Evolutionary conservation across 2,329 filamentous ascomycete species (phyloP).

Genomic region (Claviceps purpurea): DNA sequence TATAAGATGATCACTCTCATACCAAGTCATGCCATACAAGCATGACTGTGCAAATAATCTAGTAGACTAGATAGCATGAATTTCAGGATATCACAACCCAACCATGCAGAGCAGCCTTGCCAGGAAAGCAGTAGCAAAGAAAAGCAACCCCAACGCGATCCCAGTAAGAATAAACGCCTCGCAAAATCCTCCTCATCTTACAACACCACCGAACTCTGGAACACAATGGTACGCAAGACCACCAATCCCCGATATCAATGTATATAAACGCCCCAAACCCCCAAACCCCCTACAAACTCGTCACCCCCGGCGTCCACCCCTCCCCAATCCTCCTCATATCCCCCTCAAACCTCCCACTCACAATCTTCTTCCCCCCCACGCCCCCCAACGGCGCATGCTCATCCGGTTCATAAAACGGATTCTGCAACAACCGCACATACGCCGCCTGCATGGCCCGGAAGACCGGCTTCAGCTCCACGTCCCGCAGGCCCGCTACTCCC

Average conservation of each 20-base stretch:
- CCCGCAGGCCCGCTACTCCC: conserved; percentile 50
- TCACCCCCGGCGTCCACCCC: conserved; percentile 64
- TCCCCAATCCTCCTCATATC: conserved; percentile 82
- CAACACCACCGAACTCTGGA: background rate
- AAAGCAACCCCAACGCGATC: background rate
- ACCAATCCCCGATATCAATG: background rate
- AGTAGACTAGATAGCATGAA: background rate
- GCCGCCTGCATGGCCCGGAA: conserved; percentile 89
- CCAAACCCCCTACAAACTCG: conserved; percentile 32
- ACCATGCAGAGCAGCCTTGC: background rate
- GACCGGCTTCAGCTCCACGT: conserved; percentile 79
- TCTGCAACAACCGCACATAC: conserved; percentile 78
- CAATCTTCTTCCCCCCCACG: conserved; percentile 54
- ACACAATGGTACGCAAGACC: background rate
- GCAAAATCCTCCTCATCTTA: background rate
- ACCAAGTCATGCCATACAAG: background rate
- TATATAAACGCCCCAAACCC: background rate
- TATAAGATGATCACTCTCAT: background rate
- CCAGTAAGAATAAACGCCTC: background rate
- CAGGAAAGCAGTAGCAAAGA: background rate
- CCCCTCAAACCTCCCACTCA: conserved; percentile 63
- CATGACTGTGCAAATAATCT: background rate
- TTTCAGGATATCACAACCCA: background rate
- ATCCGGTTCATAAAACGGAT: conserved; percentile 89
- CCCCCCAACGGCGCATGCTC: conserved; percentile 53